Evolutionary conservation across 495 filamentous ascomycete species (phyloP).

Genomic region (Xylaria nigripes): DNA sequence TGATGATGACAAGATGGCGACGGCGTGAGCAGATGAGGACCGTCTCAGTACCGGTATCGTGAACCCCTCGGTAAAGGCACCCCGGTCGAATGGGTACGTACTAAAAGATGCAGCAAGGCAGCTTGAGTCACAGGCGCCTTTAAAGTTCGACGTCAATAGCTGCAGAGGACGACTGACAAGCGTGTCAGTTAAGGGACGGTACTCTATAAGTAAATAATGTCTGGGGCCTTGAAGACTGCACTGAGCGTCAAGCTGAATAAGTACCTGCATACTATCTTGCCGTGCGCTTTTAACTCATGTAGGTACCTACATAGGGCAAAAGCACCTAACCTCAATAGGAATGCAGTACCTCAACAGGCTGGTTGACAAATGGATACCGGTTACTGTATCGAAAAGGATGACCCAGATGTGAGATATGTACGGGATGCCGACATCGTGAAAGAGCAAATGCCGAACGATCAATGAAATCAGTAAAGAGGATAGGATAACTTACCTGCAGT

Average conservation of each 20-base stretch:
- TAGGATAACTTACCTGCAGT: background rate
- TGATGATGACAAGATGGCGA: conserved; percentile 8
- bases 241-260: conserved; percentile 7
- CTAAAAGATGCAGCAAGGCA: background rate
- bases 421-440: background rate
- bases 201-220: background rate
- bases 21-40: conserved; percentile 1
- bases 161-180: conserved; percentile 2
- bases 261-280: conserved; percentile 1
- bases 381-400: too few species aligned
- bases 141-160: conserved; percentile 1
- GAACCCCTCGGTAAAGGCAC: background rate
- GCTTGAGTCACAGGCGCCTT: conserved; percentile 4
- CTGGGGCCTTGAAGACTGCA: background rate
- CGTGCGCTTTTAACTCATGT: background rate
- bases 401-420: background rate
- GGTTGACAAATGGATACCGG: too few species aligned
- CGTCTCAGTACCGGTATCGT: background rate
- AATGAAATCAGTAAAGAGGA: background rate
- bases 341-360: background rate
- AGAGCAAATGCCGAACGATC: background rate
- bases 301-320: background rate
- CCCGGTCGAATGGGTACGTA: background rate
- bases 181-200: conserved; percentile 1
- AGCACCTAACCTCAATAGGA: background rate